Conservation (phyloP, 106 monocot species). For the Platanthera guangdongensis region DNA sequence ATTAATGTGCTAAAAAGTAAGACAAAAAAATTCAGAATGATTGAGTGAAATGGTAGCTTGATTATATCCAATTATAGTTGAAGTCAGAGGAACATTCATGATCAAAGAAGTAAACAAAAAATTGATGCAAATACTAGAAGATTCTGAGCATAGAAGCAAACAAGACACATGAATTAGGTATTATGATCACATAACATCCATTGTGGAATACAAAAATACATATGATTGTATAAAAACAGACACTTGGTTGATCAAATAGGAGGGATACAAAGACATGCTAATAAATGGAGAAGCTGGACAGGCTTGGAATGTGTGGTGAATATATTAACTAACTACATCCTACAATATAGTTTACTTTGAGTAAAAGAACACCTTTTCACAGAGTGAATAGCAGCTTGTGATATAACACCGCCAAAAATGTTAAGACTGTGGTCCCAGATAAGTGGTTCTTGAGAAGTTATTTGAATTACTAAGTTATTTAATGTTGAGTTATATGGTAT, state of each 20-base stretch:
- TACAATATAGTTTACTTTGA: too few relatives aligned
- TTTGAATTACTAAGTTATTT: too few relatives aligned
- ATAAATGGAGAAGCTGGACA: background rate
- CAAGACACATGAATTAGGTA: background rate
- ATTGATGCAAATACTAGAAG: background rate
- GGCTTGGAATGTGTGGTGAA: background rate
- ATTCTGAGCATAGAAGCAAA: background rate
- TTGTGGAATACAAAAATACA: background rate
- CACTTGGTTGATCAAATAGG: background rate
- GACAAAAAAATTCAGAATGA: background rate
- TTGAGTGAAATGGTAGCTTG: background rate
- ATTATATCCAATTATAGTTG: background rate
- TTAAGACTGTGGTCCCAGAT: too few relatives aligned
- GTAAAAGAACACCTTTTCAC: background rate
- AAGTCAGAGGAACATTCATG: background rate
- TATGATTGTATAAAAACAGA: background rate
- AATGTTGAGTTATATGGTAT: too few relatives aligned
- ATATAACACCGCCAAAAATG: background rate
- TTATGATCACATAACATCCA: background rate
- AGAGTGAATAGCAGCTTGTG: background rate
- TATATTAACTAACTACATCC: too few relatives aligned
- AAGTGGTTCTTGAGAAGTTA: too few relatives aligned
- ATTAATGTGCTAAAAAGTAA: background rate
- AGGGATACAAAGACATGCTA: background rate
- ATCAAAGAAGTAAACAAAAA: background rate